Evolutionary conservation across 805 yeast species (phyloP), one percentile per base, ranked within the genome.

Genomic region (Henningerozyma blattae): DNA sequence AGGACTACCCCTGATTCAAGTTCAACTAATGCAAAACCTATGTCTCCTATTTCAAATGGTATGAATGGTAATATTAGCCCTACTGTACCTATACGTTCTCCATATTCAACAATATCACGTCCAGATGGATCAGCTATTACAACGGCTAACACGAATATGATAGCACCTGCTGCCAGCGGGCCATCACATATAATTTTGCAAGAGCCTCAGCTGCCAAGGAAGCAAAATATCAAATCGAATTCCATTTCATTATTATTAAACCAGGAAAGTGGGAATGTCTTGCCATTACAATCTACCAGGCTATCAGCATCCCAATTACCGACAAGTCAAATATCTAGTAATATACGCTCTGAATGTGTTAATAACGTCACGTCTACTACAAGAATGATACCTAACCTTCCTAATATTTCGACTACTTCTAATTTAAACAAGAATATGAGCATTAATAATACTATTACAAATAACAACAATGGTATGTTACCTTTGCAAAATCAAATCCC

Each of bases 221-320:
- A 9, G 6, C 5, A 5, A 5, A 9, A 24, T 12, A 13, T 8
- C 16, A 13, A 31, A 25, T 4, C 24, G 35, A 30, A 43, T 17
- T 36, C 46, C 1, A 40, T 45, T 6, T 34, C 44, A 1, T 28
- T 46, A 5, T 27, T 45, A 25, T 27, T 45, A 14, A 45, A 45
- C 26, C 15, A 27, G 13, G 37, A 34, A 4, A 4, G 34, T 5
- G 27, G 15, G 12, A 15, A 12, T n/a, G 12, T 12, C 12, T n/a
- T 24, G 14, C n/a, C 27, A n/a, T 24, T 24, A n/a, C 27, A 24
- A 12, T 24, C 27, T 6, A n/a, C n/a, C n/a, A 24, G n/a, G n/a
- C 27, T 24, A 24, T 24, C 18, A 5, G 27, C 18, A 10, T 27
- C 31, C 7, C 25, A 9, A 12, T 13, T 13, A 12, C 15, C 30